Evolutionary conservation across 2,329 filamentous ascomycete species (phyloP), one percentile per base, ranked within the genome.

Genomic region (Fusarium abutilonis): DNA sequence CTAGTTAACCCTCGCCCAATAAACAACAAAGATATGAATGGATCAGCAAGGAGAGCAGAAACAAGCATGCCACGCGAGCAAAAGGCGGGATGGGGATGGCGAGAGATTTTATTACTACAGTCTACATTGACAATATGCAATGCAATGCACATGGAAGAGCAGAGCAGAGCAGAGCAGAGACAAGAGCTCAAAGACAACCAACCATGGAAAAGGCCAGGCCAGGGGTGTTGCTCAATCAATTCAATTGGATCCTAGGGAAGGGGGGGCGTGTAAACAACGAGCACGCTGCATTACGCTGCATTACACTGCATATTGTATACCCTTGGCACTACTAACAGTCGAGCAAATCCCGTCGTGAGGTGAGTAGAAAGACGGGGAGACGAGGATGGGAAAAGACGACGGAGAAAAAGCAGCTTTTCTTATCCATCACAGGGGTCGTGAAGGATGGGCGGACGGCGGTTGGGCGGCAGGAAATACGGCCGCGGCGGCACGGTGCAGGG

Each of bases 61-160:
- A 55, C 41, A 47, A 49, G 52, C 55, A 58, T 52, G 48, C 42
- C 51, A 60, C 61, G 60, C 51, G 56, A 64, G 52, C 40, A 62
- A 60, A 60, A 57, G 61, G 61, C 61, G 61, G 61, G 51, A 64
- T 61, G 61, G 43, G 49, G 57, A 55, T 51, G 56, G 57, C 61
- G 61, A 64, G 61, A 64, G 61, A 62, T 64, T 64, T 64, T 64
- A 62, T 64, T 56, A 29, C 52, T 52, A 29, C 52, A 53, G 42
- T 48, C 23, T 6, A 26, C 23, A 48, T 43, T 10, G 28, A 29
- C 35, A 50, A 57, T 56, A 58, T 58, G 53, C 39, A 55, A 44
- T 53, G 54, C 54, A 56, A 47, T 62, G 43, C 49, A 64, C 49
- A 40, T 26, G 23, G 23, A 6, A 26, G 23, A 8, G 23, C 23